Percentiles rank a stretch among this genome's conserved stretches.
Evolutionary conservation across 192 early-diverging fungal genomes (phyloP).

Genomic region (Coemansia sp.): DNA sequence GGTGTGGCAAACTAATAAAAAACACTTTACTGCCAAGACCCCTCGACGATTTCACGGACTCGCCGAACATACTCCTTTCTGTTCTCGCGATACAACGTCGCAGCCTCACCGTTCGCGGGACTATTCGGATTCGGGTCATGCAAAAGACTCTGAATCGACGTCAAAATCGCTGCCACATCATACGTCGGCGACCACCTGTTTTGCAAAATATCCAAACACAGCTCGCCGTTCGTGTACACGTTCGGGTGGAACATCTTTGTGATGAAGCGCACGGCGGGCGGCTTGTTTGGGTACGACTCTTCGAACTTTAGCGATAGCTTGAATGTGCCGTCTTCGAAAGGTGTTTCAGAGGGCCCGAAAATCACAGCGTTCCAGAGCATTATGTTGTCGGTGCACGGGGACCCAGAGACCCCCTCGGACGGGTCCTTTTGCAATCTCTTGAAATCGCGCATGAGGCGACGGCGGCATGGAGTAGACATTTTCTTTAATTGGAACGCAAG

Average conservation of each 20-base stretch:
- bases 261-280: constrained; percentile 92
- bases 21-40: constrained; percentile 61
- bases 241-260: constrained; percentile 98
- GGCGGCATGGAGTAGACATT: constrained; percentile 93
- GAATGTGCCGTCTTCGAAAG: constrained; percentile 98
- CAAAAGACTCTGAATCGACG: constrained; percentile 91
- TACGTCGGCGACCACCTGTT: constrained; percentile 98
- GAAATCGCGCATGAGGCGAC: constrained; percentile 97
- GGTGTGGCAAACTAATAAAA: not conserved
- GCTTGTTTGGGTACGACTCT: constrained; percentile 97
- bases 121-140: constrained; percentile 98
- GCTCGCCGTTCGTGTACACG: constrained; percentile 94
- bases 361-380: constrained; percentile 99
- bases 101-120: constrained; percentile 96
- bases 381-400: constrained; percentile 95
- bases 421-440: constrained; percentile 94
- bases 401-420: constrained; percentile 82
- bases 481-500: not conserved
- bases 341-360: constrained; percentile 94
- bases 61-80: constrained; percentile 89
- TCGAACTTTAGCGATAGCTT: constrained; percentile 93
- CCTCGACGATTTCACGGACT: constrained; percentile 88
- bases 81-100: constrained; percentile 89
- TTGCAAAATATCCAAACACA: constrained; percentile 97
- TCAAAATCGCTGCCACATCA: constrained; percentile 91